Evolutionary conservation across 1,139 yeast species (phyloP), one percentile per base, ranked within the genome.

Genomic region (Sugiyamaella pinicola): DNA sequence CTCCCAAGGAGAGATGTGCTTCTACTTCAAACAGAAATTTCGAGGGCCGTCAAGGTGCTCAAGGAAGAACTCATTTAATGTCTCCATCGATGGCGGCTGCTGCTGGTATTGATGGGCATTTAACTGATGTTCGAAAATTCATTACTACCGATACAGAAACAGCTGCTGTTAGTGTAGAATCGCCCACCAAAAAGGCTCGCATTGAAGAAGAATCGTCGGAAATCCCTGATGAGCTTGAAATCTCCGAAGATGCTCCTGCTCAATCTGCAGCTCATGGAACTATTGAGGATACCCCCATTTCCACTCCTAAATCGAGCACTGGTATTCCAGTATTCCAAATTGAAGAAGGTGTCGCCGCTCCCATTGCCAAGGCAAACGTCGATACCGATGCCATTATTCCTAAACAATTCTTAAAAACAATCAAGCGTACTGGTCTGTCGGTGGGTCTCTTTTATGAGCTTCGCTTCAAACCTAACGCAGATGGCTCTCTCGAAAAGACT

Each of bases 21-120:
- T 91, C 98, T 19, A 93, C 99, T 28, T 91, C 98, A 26, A 93
- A 93, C 79, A 87, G 99, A 80, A 93, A 93, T 77, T 93, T 93
- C 70, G 97, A 93, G 74, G 99, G 99, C 65, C 93, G 99, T 74
- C 99, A 93, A 78, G 99, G 99, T 74, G 96, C 96, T 49, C 76
- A 75, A 56, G 89, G 96, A n/a, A 83, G 99, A 76, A 93, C 98
- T 19, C 99, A 93, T 69, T 80, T 93, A 69, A 89, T 91, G 95
- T 89, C 97, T 13, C 99, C 99, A 34, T 96, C 96, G 31, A 93
- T 93, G 99, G 98, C 99, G 47, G 99, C 99, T 19, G 97, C 97
- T 34, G 98, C 99, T 29, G 97, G 95, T 64, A 85, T 93, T 61
- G 82, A 81, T 55, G 99, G 99, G 61, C 91, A 85, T 68, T 85